These are phyloP conservation scores for Nemania bipapillata DNA, from an alignment of 2,329 filamentous ascomycete genomes.

Conservation along the genomic window DNA sequence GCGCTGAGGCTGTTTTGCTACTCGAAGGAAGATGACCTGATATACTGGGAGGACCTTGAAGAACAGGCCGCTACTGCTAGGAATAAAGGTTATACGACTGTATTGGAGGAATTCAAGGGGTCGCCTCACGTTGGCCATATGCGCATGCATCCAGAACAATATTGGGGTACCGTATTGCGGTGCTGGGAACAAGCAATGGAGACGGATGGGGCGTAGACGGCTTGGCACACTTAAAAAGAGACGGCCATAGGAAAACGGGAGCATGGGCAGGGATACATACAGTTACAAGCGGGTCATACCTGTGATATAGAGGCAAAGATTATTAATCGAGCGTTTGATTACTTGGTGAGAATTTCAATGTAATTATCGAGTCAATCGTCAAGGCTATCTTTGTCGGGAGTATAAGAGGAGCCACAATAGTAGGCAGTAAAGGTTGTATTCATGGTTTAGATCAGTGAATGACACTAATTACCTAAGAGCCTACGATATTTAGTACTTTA, in stretches of 20 bases:
- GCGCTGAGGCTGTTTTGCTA: conserved; percentile 67
- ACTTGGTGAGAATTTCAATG: too few relatives aligned
- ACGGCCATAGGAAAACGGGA: not conserved
- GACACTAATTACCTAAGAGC: too few relatives aligned
- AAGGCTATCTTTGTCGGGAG: too few relatives aligned
- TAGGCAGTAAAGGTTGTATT: too few relatives aligned
- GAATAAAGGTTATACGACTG: conserved; percentile 61
- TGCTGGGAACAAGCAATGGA: conserved; percentile 46
- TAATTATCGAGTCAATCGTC: too few relatives aligned
- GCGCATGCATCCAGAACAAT: conserved; percentile 64
- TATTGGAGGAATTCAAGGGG: conserved; percentile 65
- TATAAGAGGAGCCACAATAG: too few relatives aligned
- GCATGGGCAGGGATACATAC: not conserved
- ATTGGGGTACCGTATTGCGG: conserved; percentile 62
- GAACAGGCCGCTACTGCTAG: conserved; percentile 62
- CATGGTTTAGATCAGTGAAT: too few relatives aligned
- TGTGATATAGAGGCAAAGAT: not conserved
- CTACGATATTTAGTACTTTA: too few relatives aligned
- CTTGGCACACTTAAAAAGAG: not conserved
- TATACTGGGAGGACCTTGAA: conserved; percentile 66
- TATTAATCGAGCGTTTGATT: too few relatives aligned
- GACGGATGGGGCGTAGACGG: conserved; percentile 26
- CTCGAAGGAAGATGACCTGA: conserved; percentile 67
- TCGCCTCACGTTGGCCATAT: conserved; percentile 72
- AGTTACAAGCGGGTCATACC: not conserved